A percentile compares a stretch with the other conserved stretches of the same genome.
Conservation (phyloP, 306 rosid species). For the Gleditsia sinensis region DNA sequence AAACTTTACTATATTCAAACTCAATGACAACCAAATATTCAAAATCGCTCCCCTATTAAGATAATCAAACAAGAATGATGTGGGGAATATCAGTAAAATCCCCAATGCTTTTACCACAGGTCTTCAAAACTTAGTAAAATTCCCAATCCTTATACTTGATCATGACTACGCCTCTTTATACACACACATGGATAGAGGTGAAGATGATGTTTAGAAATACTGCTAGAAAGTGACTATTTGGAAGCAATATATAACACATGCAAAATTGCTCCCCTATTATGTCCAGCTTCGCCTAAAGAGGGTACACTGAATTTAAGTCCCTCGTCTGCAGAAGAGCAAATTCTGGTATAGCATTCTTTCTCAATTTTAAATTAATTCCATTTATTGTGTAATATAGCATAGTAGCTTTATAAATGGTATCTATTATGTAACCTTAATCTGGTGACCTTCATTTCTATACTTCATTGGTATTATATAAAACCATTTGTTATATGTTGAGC, state of each 20-base stretch:
- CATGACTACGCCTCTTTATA: neutral
- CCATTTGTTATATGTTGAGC: too few species aligned
- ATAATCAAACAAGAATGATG: neutral
- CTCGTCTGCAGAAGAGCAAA: constrained; percentile 87
- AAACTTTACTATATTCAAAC: too few species aligned
- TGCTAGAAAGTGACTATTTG: neutral
- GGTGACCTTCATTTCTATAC: neutral
- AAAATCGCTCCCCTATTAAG: constrained; percentile 1
- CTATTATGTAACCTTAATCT: neutral
- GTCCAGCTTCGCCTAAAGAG: constrained; percentile 66
- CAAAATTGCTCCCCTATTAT: too few species aligned
- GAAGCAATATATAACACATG: constrained; percentile 5
- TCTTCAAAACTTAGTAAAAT: too few species aligned
- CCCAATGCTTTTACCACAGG: too few species aligned
- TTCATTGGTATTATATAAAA: neutral
- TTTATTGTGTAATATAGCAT: constrained; percentile 8
- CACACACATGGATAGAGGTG: neutral
- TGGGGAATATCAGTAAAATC: neutral
- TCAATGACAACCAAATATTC: too few species aligned
- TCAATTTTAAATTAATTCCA: constrained; percentile 16
- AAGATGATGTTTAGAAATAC: constrained; percentile 1
- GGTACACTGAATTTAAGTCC: constrained; percentile 61
- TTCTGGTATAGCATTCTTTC: constrained; percentile 64
- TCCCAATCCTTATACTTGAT: neutral
- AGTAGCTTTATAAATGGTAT: neutral